Evolutionary conservation across 331 rosid genomes (phyloP).

Genomic region (Saraca asoca): DNA sequence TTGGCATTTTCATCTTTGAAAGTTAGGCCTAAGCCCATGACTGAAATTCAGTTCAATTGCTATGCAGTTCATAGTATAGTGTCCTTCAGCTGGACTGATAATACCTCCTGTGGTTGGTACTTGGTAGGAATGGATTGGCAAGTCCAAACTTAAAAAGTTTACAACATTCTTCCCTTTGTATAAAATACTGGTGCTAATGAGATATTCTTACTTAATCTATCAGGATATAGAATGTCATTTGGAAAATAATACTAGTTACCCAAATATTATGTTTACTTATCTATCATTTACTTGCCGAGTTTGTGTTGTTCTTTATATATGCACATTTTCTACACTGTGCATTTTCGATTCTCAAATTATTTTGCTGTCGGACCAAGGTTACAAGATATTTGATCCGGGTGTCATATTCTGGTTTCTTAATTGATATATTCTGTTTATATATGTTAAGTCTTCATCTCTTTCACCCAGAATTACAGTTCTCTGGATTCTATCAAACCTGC

Average conservation of each 20-base stretch:
- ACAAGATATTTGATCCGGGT: too few species aligned
- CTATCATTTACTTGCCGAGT: neutral
- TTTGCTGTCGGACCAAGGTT: too few species aligned
- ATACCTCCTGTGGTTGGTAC: neutral
- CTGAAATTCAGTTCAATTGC: too few species aligned
- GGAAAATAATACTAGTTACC: neutral
- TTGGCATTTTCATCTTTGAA: too few species aligned
- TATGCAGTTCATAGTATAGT: too few species aligned
- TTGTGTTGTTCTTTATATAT: conserved; percentile 1
- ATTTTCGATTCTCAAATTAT: conserved; percentile 11
- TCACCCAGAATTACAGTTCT: conserved; percentile 66
- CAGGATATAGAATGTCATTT: conserved; percentile 7
- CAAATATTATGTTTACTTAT: neutral
- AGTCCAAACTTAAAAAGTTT: neutral
- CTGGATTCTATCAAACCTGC: conserved; percentile 70
- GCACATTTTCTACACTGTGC: neutral
- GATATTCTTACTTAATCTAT: conserved; percentile 6
- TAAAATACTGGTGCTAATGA: neutral
- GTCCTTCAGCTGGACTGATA: conserved; percentile 1
- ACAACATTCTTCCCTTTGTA: neutral
- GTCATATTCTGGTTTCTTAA: conserved; percentile 1
- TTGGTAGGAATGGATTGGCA: neutral
- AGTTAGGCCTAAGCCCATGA: too few species aligned
- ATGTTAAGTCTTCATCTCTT: conserved; percentile 26
- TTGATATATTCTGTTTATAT: conserved; percentile 2